Evolutionary conservation across 495 filamentous ascomycete species (phyloP).

Genomic region (Talaromyces ruber): DNA sequence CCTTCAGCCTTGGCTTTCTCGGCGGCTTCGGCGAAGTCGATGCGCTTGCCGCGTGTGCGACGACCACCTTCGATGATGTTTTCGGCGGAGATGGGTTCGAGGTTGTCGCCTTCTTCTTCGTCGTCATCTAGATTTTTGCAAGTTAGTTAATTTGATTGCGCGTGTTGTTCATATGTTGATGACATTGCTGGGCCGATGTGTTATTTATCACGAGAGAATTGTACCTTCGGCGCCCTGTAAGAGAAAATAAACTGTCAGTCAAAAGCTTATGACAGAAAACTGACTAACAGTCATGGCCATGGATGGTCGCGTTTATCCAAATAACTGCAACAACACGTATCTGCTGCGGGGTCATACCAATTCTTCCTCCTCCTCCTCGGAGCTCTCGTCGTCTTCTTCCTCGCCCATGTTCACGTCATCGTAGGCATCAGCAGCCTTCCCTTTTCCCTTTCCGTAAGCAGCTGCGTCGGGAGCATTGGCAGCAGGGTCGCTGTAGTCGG

Average conservation of each 20-base stretch:
- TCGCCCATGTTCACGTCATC: conserved; percentile 59
- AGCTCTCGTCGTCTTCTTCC: conserved; percentile 52
- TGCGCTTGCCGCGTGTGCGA: conserved; percentile 77
- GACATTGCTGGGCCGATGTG: not conserved
- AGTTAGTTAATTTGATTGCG: not conserved
- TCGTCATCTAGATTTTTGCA: conserved; percentile 38
- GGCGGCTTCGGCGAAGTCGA: conserved; percentile 79
- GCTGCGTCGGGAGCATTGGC: conserved; percentile 27
- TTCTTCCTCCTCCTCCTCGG: conserved; percentile 55
- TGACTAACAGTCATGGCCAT: not conserved
- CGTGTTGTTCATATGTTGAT: not conserved
- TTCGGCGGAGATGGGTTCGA: conserved; percentile 79
- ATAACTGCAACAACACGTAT: not conserved
- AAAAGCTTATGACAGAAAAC: not conserved
- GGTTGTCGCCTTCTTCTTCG: conserved; percentile 70
- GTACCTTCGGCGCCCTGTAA: conserved; percentile 7
- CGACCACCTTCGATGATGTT: conserved; percentile 76
- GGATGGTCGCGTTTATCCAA: conserved; percentile 4
- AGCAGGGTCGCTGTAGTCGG: conserved; percentile 19
- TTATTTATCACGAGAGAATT: not conserved
- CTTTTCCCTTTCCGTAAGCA: conserved; percentile 48
- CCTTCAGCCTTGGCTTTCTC: conserved; percentile 41
- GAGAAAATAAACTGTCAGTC: not conserved
- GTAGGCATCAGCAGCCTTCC: conserved; percentile 40
- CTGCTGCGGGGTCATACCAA: conserved; percentile 34